These are phyloP conservation scores for Hylodesmum podocarpum DNA, from an alignment of 306 rosid genomes.

Conservation along the genomic window DNA sequence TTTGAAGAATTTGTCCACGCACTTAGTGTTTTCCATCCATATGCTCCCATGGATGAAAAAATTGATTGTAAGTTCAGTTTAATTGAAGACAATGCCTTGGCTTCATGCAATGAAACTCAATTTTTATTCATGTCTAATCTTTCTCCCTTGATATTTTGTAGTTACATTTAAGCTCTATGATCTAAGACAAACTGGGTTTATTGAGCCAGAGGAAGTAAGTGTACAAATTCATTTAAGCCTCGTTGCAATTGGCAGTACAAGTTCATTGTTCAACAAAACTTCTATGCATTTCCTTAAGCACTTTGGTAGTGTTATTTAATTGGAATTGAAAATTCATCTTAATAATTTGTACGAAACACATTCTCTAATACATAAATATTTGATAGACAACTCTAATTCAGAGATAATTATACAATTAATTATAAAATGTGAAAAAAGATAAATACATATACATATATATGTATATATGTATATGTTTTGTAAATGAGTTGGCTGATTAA, in stretches of 20 bases:
- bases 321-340: too few species aligned
- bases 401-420: too few species aligned
- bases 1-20: slow-evolving; percentile 79
- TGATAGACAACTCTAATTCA: too few species aligned
- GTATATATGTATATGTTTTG: too few species aligned
- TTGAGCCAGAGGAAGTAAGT: slow-evolving; percentile 84
- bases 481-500: too few species aligned
- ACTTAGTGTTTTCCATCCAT: slow-evolving; percentile 74
- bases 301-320: too few species aligned
- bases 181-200: slow-evolving; percentile 76
- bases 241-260: not conserved
- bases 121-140: slow-evolving; percentile 21
- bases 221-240: not conserved
- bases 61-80: slow-evolving; percentile 67
- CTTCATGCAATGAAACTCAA: slow-evolving; percentile 13
- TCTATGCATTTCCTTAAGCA: too few species aligned
- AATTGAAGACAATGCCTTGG: slow-evolving; percentile 2
- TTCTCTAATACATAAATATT: too few species aligned
- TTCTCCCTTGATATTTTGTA: slow-evolving; percentile 36
- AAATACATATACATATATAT: too few species aligned
- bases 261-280: not conserved
- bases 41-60: slow-evolving; percentile 67
- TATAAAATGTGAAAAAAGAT: too few species aligned
- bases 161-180: slow-evolving; percentile 88
- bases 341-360: too few species aligned